A percentile compares a stretch with the other conserved stretches of the same genome.
Evolutionary conservation across 2,329 filamentous ascomycete genomes (phyloP).

Genomic region (Fusarium abutilonis): DNA sequence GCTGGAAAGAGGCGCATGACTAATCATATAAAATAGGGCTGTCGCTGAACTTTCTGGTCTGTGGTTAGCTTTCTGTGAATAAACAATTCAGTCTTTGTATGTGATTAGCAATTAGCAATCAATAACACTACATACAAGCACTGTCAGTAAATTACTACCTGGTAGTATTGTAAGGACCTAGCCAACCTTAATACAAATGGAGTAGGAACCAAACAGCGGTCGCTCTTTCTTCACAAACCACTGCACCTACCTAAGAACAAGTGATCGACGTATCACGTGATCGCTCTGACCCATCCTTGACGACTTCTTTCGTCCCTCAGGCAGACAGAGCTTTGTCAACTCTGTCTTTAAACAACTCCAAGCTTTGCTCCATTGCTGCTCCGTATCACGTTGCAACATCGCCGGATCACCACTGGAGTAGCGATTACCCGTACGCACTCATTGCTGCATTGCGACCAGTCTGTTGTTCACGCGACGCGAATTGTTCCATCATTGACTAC

Average conservation of each 20-base stretch:
- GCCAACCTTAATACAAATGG: conserved; percentile 20
- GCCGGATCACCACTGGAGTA: conserved; percentile 17
- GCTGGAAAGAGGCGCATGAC: conserved; percentile 15
- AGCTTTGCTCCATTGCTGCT: conserved; percentile 35
- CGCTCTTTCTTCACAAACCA: not conserved
- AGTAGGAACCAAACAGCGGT: not conserved
- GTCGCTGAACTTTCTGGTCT: conserved; percentile 38
- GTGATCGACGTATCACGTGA: conserved; percentile 44
- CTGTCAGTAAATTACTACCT: not conserved
- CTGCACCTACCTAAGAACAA: conserved; percentile 17
- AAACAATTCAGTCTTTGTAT: conserved; percentile 7
- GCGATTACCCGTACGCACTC: conserved; percentile 22
- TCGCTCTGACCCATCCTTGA: conserved; percentile 44
- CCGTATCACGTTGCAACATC: conserved; percentile 32
- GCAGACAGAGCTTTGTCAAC: conserved; percentile 46
- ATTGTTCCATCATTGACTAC: conserved; percentile 26
- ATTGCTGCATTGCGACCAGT: conserved; percentile 32
- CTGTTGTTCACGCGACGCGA: conserved; percentile 41
- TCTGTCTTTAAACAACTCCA: conserved; percentile 36
- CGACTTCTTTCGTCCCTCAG: conserved; percentile 42
- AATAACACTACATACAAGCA: not conserved
- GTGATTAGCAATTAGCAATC: conserved; percentile 14
- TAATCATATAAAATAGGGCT: conserved; percentile 13
- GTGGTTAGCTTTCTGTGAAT: conserved; percentile 21
- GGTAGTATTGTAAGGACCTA: not conserved